Conservation (phyloP, 2,329 filamentous ascomycete genomes). For the Lecanosticta acicola region DNA sequence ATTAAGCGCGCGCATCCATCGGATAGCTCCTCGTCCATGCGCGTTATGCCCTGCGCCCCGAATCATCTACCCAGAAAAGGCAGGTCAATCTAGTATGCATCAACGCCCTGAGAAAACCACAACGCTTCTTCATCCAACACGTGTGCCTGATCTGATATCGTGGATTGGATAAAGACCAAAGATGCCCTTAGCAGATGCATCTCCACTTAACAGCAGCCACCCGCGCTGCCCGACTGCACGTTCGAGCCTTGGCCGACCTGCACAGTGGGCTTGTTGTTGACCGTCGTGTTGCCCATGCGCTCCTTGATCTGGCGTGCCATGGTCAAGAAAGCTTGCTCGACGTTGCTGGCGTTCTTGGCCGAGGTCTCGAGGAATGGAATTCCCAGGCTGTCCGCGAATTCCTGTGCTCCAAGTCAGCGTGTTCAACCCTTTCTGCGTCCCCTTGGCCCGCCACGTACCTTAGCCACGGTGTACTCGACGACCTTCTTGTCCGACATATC, state of each 20-base stretch:
- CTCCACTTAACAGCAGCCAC: conserved; percentile 75
- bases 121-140: conserved; percentile 15
- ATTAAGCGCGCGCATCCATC: conserved; percentile 20
- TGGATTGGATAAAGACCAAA: conserved; percentile 7
- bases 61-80: conserved; percentile 18
- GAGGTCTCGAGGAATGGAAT: conserved; percentile 99
- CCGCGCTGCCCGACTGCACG: conserved; percentile 78
- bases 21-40: conserved; percentile 18
- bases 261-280: conserved; percentile 98
- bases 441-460: conserved; percentile 61
- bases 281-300: conserved; percentile 94
- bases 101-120: conserved; percentile 15
- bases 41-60: conserved; percentile 16
- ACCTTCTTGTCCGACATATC: conserved; percentile 99
- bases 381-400: conserved; percentile 96
- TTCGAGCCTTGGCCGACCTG: conserved; percentile 93
- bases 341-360: conserved; percentile 98
- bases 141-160: conserved; percentile 1
- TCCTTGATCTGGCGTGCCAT: conserved; percentile 99
- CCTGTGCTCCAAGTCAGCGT: conserved; percentile 50
- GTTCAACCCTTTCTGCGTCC: not conserved
- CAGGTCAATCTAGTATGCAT: conserved; percentile 23
- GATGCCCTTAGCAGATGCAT: conserved; percentile 4
- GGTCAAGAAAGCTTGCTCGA: conserved; percentile 98
- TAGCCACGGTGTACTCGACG: conserved; percentile 97